A percentile compares a stretch with the other conserved stretches of the same genome.
Conservation (phyloP, 495 filamentous ascomycete species). For the Sordaria brevicollis region DNA sequence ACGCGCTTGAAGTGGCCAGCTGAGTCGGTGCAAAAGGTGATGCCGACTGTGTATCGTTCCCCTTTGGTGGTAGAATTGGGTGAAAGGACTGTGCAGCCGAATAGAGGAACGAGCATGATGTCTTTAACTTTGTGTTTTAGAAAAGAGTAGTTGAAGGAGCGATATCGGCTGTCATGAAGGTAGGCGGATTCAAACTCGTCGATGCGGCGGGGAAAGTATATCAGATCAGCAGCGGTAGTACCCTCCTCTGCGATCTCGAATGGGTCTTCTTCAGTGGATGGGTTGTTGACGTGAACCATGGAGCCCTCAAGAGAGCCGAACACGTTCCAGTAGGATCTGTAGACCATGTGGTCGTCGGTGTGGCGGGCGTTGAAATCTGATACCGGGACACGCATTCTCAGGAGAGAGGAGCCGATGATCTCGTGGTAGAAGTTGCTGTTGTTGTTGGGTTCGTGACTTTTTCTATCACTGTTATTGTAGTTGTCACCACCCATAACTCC, state of each 20-base stretch:
- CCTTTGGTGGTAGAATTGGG: not conserved
- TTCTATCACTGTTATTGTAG: not conserved
- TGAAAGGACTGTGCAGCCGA: not conserved
- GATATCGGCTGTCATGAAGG: not conserved
- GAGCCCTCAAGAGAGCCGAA: not conserved
- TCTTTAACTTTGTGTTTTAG: constrained; percentile 1
- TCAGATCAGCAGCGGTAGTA: not conserved
- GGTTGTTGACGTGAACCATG: not conserved
- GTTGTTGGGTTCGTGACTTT: not conserved
- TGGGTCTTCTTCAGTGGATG: too few relatives aligned
- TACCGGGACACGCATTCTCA: not conserved
- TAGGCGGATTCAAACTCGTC: not conserved
- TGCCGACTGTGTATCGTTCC: constrained; percentile 2
- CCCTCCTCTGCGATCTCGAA: not conserved
- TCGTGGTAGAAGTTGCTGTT: constrained; percentile 1
- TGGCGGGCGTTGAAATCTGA: not conserved
- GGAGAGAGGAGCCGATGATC: constrained; percentile 2
- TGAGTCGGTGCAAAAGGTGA: constrained; percentile 3
- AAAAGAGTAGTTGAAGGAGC: constrained; percentile 2
- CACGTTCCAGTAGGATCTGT: not conserved
- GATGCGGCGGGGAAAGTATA: not conserved
- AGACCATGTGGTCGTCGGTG: not conserved
- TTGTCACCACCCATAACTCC: not conserved
- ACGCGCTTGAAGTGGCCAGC: constrained; percentile 2
- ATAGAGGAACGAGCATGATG: not conserved